Conservation (phyloP, 495 filamentous ascomycete species). For the Pseudoneurospora amorphoporcata region DNA sequence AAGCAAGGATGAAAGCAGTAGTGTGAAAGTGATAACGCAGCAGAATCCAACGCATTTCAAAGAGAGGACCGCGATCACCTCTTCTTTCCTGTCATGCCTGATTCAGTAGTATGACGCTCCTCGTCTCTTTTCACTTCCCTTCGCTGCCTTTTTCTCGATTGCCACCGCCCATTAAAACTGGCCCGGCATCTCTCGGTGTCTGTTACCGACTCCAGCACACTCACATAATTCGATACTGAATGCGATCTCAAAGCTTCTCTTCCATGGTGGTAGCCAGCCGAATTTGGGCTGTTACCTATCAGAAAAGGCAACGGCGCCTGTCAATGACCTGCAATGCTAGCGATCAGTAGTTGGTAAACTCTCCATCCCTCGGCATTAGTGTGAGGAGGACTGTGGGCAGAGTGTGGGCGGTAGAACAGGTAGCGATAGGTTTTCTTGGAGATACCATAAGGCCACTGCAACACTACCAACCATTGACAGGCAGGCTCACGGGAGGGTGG, state of each 20-base stretch:
- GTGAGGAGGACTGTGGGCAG: neutral
- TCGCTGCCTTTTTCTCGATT: neutral
- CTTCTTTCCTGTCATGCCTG: neutral
- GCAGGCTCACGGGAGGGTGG: neutral
- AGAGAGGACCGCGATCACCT: neutral
- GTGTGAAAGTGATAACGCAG: neutral
- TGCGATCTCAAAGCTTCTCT: neutral
- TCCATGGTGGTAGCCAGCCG: neutral
- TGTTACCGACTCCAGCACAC: neutral
- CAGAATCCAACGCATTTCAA: neutral
- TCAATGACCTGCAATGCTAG: neutral
- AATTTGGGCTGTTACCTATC: neutral
- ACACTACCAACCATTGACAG: neutral
- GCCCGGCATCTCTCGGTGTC: neutral
- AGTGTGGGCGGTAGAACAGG: neutral
- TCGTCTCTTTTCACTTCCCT: neutral
- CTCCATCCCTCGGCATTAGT: neutral
- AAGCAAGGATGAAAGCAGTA: neutral
- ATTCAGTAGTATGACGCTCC: neutral
- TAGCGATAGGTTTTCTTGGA: neutral
- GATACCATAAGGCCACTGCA: neutral
- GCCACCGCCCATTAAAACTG: neutral
- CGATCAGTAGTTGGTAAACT: neutral
- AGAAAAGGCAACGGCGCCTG: neutral
- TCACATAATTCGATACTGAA: neutral